These are phyloP conservation scores for Citrus hindsii DNA, from an alignment of 345 rosid genomes.

Conservation along the genomic window DNA sequence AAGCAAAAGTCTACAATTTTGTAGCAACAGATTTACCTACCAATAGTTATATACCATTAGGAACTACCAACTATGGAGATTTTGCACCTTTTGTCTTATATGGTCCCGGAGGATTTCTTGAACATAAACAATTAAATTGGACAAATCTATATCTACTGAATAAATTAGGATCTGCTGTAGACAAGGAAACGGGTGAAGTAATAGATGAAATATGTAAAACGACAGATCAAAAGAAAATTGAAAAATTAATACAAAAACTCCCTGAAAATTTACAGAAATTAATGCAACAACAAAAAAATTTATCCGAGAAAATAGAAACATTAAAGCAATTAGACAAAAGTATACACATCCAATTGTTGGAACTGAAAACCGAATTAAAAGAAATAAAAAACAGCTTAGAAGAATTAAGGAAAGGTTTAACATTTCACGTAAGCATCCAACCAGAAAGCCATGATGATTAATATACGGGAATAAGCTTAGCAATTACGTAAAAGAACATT, in stretches of 20 bases:
- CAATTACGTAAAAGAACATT: no score
- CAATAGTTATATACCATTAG: not conserved
- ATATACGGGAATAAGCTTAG: not conserved
- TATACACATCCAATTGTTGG: not conserved
- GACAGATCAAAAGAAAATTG: not conserved
- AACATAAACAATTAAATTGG: not conserved
- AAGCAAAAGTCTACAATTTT: not conserved
- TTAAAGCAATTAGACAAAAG: not conserved
- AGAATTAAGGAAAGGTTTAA: not conserved
- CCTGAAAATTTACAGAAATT: not conserved
- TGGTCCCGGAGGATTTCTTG: not conserved
- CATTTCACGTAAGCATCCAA: not conserved
- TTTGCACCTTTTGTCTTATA: not conserved
- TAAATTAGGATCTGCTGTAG: not conserved
- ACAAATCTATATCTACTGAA: not conserved
- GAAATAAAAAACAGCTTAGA: not conserved
- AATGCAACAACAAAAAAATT: not conserved
- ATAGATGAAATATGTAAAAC: not conserved
- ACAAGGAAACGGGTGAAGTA: not conserved
- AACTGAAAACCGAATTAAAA: not conserved
- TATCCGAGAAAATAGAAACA: not conserved
- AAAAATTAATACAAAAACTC: not conserved
- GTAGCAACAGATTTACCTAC: not conserved
- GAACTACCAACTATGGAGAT: not conserved
- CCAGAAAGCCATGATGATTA: not conserved